Evolutionary conservation across 257 asterid species (phyloP).

Genomic region (Solanum virginianum): DNA sequence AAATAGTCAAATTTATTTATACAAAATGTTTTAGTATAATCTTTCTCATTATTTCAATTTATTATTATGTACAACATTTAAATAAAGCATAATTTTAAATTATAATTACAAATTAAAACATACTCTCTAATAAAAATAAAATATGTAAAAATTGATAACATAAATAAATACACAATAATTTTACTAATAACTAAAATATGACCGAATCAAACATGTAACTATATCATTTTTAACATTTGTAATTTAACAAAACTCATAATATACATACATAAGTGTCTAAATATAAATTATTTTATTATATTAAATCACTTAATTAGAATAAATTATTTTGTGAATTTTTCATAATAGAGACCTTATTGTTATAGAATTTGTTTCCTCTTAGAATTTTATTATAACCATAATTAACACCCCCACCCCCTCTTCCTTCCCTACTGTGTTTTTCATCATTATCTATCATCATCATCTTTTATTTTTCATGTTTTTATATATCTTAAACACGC

Average conservation of each 20-base stretch:
- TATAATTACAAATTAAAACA: no score
- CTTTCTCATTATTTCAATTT: no score
- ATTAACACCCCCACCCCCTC: background rate
- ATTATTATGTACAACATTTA: no score
- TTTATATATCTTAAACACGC: background rate
- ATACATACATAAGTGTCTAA: background rate
- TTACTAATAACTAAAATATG: no score
- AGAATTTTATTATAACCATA: background rate
- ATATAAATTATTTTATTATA: background rate
- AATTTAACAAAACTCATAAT: background rate
- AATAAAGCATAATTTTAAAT: no score
- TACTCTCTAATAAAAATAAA: no score
- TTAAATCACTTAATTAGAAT: background rate
- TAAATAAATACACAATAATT: no score
- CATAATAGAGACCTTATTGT: background rate
- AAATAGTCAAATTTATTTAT: no score
- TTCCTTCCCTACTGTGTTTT: background rate
- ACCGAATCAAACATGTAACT: no score
- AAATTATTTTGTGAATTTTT: background rate
- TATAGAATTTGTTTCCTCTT: background rate
- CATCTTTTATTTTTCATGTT: background rate
- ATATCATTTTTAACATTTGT: background rate
- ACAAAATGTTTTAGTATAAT: no score
- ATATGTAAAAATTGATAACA: no score
- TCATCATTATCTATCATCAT: constrained; percentile 1